Evolutionary conservation across 2,329 filamentous ascomycete species (phyloP), one percentile per base, ranked within the genome.

Genomic region (Talaromyces atroroseus): DNA sequence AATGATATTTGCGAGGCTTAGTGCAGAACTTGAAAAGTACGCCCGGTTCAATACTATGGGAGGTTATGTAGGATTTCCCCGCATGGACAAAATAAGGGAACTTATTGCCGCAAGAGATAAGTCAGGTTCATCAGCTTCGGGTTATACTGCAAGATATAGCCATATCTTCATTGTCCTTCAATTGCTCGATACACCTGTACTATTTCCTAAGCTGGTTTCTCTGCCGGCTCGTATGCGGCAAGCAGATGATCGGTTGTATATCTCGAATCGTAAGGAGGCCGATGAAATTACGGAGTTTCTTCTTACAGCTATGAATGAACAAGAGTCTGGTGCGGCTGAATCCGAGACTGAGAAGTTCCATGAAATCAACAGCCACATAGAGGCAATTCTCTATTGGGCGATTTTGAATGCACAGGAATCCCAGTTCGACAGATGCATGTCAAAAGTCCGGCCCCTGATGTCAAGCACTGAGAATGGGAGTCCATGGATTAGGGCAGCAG

Each of bases 401-500:
- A 49, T 49, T 34, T 2, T 49, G n/a, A 49, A 34, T 49, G n/a
- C 11, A 12, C 26, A 21, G 8, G 26, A 40, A 7, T 7, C 16
- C 7, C 36, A 18, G 36, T 40, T 40, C n/a, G 10, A 40, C 6
- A 40, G 10, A 40, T 40, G 36, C n/a, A 49, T 21, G 8, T 7
- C 21, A 3, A 34, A 32, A 49, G 24, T n/a, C 12, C 21, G 14
- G 47, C 14, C 2, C 18, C 24, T n/a, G 32, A 18, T n/a, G n/a
- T 1, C 21, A 48, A 48, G 24, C 14, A 48, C 24, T 11, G 24
- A 47, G 52, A 38, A 42, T 48, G 11, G n/a, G n/a, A 14, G 10
- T 40, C 46, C 51, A 16, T 51, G 36, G 46, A 21, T 38, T 8
- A 46, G 49, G 24, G 47, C 52, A 24, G 56, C 56, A 45, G 52